Evolutionary conservation across 768 basidiomycete species (phyloP), one percentile per base, ranked within the genome.

Genomic region (Serendipita indica): DNA sequence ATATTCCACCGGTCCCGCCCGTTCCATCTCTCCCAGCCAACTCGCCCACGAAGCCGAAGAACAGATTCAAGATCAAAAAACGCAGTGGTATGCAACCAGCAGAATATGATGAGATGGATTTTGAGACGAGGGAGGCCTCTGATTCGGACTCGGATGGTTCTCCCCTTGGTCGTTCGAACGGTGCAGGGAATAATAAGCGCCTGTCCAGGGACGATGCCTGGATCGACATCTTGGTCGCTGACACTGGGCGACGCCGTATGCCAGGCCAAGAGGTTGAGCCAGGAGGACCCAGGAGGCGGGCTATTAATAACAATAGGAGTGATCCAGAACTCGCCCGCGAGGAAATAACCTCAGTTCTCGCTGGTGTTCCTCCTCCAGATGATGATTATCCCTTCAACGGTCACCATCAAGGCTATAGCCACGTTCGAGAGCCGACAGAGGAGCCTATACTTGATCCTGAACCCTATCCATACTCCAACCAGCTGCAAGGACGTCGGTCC

Each of bases 211-310:
- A 86, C 56, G 89, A 90, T 65, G 86, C 86, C 3, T 89, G 89
- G 87, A 86, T 90, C 39, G 89, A 90, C 69, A 90, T 90, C 39
- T 70, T 89, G 7, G 86, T 90, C 1, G 81, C 80, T 41, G 62
- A 60, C 58, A 77, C 67, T 13, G 78, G 77, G 62, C 68, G 64
- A 33, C 70, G 81, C 39, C 69, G 81, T 39, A 68, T 83, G 66
- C 75, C 67, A 0, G 77, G 74, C 4, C 83, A 84, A 66, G 83
- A 83, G 49, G 79, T 72, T 3, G 74, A 75, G 34, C 30, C 69
- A 58, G 22, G 41, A 60, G 62, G 33, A 65, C 58, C 63, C 71
- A 61, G 58, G 70, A 60, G 35, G 64, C 57, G 64, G 67, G 39
- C 28, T 3, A 22, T 58, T 10, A 30, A 30, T 25, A 39, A 27